phyloP scores from a whole-genome alignment of 331 rosid genomes.

The Cydonia oblonga region DNA sequence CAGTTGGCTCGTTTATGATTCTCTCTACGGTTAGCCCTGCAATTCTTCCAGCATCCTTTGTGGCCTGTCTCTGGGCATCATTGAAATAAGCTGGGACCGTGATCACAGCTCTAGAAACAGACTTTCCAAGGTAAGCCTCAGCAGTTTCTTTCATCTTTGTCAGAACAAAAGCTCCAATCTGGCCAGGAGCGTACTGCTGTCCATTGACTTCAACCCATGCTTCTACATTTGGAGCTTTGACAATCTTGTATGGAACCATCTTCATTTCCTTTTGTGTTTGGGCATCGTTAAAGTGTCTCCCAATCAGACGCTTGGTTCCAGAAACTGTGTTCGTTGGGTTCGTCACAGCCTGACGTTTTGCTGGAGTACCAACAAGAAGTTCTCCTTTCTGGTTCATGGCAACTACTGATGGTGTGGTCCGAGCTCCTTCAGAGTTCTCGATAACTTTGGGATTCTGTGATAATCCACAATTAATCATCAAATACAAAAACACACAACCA shows the following conservation, averaged over 20 bases:
- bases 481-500: neutral
- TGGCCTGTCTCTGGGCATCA: slow-evolving; percentile 93
- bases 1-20: slow-evolving; percentile 93
- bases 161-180: slow-evolving; percentile 71
- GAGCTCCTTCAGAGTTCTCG: slow-evolving; percentile 86
- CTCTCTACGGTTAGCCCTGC: slow-evolving; percentile 86
- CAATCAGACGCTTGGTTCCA: slow-evolving; percentile 75
- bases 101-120: slow-evolving; percentile 51
- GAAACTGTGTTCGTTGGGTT: slow-evolving; percentile 73
- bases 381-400: slow-evolving; percentile 84
- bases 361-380: slow-evolving; percentile 77
- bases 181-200: slow-evolving; percentile 75
- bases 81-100: slow-evolving; percentile 93
- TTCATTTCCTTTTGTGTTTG: slow-evolving; percentile 94
- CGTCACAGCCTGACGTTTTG: slow-evolving; percentile 88
- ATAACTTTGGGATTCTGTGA: slow-evolving; percentile 78
- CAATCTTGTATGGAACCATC: slow-evolving; percentile 88
- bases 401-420: slow-evolving; percentile 91
- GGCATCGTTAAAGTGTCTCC: slow-evolving; percentile 77
- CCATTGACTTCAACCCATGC: slow-evolving; percentile 96
- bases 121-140: slow-evolving; percentile 83
- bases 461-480: neutral
- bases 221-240: slow-evolving; percentile 84
- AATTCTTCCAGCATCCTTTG: slow-evolving; percentile 84
- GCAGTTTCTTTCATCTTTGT: slow-evolving; percentile 99